Evolutionary conservation across 176 grass and related monocot genomes (phyloP).

Genomic region (Carex pumila): DNA sequence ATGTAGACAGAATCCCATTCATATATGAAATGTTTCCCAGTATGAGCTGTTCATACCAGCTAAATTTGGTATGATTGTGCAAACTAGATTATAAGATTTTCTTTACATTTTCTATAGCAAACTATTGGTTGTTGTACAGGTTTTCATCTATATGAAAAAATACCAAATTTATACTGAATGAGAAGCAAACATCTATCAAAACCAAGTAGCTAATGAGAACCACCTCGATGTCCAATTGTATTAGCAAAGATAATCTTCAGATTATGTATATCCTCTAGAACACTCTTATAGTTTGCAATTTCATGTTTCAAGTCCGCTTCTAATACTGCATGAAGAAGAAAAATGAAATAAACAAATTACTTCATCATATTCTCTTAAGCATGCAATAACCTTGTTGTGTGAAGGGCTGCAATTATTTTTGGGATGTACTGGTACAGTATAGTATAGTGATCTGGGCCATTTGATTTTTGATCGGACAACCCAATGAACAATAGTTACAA

Average conservation of each 20-base stretch:
- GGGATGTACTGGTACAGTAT: neutral
- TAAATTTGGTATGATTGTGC: neutral
- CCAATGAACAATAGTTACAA: too few species aligned
- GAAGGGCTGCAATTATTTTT: neutral
- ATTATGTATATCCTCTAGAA: constrained; percentile 62
- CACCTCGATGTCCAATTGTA: constrained; percentile 25
- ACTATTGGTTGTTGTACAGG: neutral
- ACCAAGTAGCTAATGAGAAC: neutral
- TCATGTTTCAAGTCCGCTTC: constrained; percentile 49
- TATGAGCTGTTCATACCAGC: too few species aligned
- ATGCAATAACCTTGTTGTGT: neutral
- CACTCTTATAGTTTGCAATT: constrained; percentile 37
- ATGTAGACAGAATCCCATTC: neutral
- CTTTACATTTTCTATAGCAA: neutral
- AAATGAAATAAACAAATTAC: neutral
- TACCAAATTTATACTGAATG: neutral
- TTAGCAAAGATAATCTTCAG: constrained; percentile 56
- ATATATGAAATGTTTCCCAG: too few species aligned
- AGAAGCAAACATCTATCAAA: too few species aligned
- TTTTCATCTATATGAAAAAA: neutral
- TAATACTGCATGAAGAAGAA: constrained; percentile 46
- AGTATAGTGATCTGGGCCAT: too few species aligned
- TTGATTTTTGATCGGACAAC: neutral
- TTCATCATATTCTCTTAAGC: neutral
- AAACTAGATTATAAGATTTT: neutral